A percentile compares a stretch with the other conserved stretches of the same genome.
Conservation (phyloP, 2,329 filamentous ascomycete genomes). For the Geoglossum cookeanum region DNA sequence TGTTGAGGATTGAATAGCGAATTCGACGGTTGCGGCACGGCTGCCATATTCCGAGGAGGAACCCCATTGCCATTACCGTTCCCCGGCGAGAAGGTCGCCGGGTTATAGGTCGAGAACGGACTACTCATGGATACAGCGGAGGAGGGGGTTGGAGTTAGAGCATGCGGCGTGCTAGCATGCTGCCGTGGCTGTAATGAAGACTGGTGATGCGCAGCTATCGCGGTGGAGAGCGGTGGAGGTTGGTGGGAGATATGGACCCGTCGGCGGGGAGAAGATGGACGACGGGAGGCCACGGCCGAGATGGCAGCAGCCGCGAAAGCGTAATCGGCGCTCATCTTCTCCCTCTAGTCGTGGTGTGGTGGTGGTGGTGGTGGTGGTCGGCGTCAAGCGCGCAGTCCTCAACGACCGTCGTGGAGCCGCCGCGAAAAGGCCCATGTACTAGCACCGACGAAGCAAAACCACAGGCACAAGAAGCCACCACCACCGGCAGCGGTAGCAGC, state of each 20-base stretch:
- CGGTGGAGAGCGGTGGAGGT: not conserved
- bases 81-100: not conserved
- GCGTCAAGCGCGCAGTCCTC: not conserved
- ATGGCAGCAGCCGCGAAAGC: not conserved
- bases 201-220: not conserved
- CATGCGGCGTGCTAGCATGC: not conserved
- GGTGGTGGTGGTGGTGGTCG: too few species aligned
- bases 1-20: not conserved
- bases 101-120: conserved; percentile 1
- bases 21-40: not conserved
- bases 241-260: not conserved
- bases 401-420: too few species aligned
- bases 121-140: not conserved
- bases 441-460: too few species aligned
- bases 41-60: not conserved
- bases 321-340: conserved; percentile 3
- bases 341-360: too few species aligned
- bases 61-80: not conserved
- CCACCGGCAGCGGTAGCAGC: too few species aligned
- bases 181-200: too few species aligned
- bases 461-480: too few species aligned
- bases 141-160: not conserved
- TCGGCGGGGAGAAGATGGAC: not conserved
- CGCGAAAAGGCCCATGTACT: too few species aligned
- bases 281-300: not conserved